Conservation (phyloP, 331 rosid genomes). For the Malus hybrid region DNA sequence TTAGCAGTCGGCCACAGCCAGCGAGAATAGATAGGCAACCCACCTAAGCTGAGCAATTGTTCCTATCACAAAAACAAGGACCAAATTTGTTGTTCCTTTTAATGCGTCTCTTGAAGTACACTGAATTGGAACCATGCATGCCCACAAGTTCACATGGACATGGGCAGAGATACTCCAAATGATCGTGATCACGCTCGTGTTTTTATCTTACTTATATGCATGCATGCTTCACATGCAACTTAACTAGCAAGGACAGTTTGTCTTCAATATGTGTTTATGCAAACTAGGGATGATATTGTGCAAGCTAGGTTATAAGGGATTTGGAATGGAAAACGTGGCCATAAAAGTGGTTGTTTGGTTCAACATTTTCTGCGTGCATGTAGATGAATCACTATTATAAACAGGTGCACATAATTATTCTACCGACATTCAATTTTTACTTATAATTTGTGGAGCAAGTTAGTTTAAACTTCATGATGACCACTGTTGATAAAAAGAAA, state of each 20-base stretch:
- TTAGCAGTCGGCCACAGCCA: conserved; percentile 11
- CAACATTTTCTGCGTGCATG: neutral
- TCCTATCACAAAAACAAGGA: conserved; percentile 1
- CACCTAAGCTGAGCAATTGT: conserved; percentile 15
- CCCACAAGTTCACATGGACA: neutral
- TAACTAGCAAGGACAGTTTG: no score
- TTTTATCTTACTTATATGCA: neutral
- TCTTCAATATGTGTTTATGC: neutral
- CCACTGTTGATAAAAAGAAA: neutral
- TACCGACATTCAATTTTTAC: neutral
- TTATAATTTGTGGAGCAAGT: neutral
- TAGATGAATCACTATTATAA: neutral
- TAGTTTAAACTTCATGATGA: neutral
- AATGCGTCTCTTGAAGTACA: neutral
- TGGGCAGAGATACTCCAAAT: neutral
- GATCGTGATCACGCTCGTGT: neutral
- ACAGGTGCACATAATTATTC: neutral
- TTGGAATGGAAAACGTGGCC: neutral
- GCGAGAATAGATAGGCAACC: conserved; percentile 20
- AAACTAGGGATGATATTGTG: neutral
- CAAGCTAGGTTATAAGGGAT: neutral
- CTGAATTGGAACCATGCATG: neutral
- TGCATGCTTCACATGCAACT: neutral
- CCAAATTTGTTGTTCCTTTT: neutral
- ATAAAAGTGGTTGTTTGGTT: neutral